phyloP scores from a whole-genome alignment of 768 basidiomycete genomes.

The Vararia minispora region DNA sequence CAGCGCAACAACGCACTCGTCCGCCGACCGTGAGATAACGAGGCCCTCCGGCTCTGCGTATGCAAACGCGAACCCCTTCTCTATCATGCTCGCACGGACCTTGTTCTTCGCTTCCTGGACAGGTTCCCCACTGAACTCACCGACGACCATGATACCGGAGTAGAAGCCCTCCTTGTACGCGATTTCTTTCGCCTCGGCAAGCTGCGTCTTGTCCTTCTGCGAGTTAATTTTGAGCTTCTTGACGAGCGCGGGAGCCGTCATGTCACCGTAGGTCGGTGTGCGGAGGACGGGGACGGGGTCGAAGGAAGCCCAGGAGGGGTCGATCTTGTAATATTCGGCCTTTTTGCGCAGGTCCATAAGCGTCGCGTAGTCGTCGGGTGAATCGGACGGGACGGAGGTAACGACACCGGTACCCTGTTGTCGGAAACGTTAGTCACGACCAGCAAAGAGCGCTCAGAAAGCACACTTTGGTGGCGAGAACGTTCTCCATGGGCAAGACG shows the following conservation, averaged over 20 bases:
- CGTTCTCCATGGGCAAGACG: conserved; percentile 98
- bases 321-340: conserved; percentile 91
- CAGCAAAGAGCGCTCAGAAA: neutral
- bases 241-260: conserved; percentile 76
- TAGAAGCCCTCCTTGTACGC: conserved; percentile 99
- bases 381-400: conserved; percentile 96
- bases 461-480: conserved; percentile 81
- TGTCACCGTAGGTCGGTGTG: conserved; percentile 87
- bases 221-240: conserved; percentile 91
- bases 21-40: conserved; percentile 82
- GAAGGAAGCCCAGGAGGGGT: conserved; percentile 75
- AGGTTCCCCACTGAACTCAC: conserved; percentile 79
- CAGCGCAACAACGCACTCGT: conserved; percentile 95
- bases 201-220: conserved; percentile 86
- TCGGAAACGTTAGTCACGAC: conserved; percentile 3
- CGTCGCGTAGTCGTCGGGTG: conserved; percentile 92
- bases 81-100: conserved; percentile 78
- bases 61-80: conserved; percentile 63
- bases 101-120: conserved; percentile 90
- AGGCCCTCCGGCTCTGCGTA: conserved; percentile 95
- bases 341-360: conserved; percentile 91
- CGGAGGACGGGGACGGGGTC: conserved; percentile 82
- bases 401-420: conserved; percentile 90
- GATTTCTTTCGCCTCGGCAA: conserved; percentile 94
- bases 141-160: conserved; percentile 81